Base-by-base conservation (phyloP, 148 eudicot species). In the Amaranthus hypochondriacus region DNA sequence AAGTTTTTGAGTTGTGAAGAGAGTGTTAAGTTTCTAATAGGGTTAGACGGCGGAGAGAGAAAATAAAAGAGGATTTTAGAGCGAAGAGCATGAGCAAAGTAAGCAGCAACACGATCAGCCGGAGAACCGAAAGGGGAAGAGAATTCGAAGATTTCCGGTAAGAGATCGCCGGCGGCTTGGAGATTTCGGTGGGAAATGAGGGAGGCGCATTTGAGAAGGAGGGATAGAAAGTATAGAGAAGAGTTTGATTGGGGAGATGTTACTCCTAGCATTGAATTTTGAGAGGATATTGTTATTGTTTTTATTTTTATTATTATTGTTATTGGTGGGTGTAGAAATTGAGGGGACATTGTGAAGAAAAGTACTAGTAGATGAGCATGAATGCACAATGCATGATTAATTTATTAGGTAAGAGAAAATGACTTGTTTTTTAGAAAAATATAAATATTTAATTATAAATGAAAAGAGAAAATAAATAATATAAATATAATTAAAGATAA, bases 51-150 rank as follows among this genome's bases (percentile, higher is more conserved):
- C 48, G 15, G 84, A 79, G 47, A 85, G 80, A 80, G 73, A 80
- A 4, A 15, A 85, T 84, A 79, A 4, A 49, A 64, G 80, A 92
- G 59, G 44, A 92, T 79, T 3, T 86, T 84, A 0, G 90, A 79
- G 53, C 82, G 86, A 46, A 92, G 76, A 8, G 94, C 85, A 50
- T 88, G 85, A 46, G 86, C 81, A 85, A 92, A 92, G 81, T 83
- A 89, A 18, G 94, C 94, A 10, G 90, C 92, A 21, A 92, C 90
- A 5, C 97, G 86, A 49, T 86, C 84, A 7, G 92, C 81, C 0
- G 92, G 82, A 0, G 97, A 83, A 9, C 90, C 90, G 82, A 79
- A 92, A 5, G 97, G 97, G 10, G 97, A 82, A 1, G 94, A 83
- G 68, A 88, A 82, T 66, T 81, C 84, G 6, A 86, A 71, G n/a